phyloP scores from a whole-genome alignment of 2,329 filamentous ascomycete genomes.

The Ophiostoma sp. region DNA sequence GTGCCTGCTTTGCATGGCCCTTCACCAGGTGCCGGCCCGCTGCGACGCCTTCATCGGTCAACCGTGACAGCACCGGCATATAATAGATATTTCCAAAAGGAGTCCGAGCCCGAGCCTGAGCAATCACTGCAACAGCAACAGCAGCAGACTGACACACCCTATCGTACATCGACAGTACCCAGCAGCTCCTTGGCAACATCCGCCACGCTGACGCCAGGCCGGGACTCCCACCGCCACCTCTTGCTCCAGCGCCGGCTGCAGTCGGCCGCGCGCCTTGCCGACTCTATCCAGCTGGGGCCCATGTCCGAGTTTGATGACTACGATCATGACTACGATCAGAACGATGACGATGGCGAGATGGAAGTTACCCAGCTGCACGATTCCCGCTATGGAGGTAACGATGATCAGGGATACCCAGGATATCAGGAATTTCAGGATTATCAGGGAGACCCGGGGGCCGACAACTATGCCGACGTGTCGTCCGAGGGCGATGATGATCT shows the following conservation, averaged over 20 bases:
- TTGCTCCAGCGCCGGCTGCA: conserved; percentile 26
- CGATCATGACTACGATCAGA: conserved; percentile 14
- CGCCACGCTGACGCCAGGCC: background rate
- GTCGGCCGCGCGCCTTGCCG: conserved; percentile 27
- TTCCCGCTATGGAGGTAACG: too few species aligned
- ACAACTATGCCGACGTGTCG: conserved; percentile 21
- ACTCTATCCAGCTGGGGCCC: conserved; percentile 29
- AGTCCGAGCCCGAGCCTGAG: background rate
- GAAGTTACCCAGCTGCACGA: background rate
- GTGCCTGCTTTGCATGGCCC: background rate
- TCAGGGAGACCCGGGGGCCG: background rate
- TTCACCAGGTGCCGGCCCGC: conserved; percentile 8
- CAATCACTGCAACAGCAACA: background rate
- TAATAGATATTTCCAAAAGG: background rate
- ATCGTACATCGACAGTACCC: background rate
- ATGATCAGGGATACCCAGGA: background rate
- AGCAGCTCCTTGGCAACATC: conserved; percentile 15
- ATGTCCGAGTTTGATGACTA: conserved; percentile 30
- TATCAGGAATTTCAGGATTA: background rate
- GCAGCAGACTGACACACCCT: background rate
- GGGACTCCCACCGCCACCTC: conserved; percentile 11
- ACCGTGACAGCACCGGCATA: background rate
- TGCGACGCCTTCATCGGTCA: conserved; percentile 21
- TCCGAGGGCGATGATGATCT: conserved; percentile 24
- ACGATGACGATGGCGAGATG: conserved; percentile 24